These are phyloP conservation scores for Bimuria novae-zelandiae DNA, from an alignment of 2,329 filamentous ascomycete genomes.

Conservation along the genomic window DNA sequence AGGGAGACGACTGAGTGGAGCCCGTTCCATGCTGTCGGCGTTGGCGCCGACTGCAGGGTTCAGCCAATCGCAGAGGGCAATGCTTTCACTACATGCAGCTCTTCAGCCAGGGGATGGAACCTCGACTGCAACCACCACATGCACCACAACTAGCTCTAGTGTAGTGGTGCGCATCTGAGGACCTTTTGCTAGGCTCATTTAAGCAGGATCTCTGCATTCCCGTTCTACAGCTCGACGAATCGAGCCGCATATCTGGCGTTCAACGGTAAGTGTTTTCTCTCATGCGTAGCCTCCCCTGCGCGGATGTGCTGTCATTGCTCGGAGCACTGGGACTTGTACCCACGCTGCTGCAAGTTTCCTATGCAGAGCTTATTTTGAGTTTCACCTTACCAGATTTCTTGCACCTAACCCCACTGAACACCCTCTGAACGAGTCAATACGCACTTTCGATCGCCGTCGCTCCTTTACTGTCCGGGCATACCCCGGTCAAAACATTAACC, in stretches of 20 bases:
- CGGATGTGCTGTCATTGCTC: background rate
- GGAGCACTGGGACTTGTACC: background rate
- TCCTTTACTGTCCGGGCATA: background rate
- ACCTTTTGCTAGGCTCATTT: background rate
- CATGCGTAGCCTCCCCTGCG: background rate
- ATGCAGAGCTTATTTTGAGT: background rate
- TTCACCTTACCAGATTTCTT: background rate
- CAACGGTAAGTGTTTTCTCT: background rate
- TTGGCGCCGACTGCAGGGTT: conserved; percentile 3
- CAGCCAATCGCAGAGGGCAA: background rate
- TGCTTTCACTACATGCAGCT: background rate
- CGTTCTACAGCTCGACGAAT: background rate
- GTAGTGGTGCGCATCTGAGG: background rate
- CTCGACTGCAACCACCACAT: background rate
- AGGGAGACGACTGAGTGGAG: conserved; percentile 8
- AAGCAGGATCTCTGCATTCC: background rate
- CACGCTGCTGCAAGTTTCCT: background rate
- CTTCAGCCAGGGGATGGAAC: background rate
- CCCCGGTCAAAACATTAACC: background rate
- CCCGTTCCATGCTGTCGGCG: conserved; percentile 1
- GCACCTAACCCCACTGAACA: background rate
- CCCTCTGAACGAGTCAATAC: background rate
- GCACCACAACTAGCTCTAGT: background rate
- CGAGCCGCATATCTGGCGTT: background rate
- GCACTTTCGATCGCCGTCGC: background rate